Percentiles rank a stretch among this genome's conserved stretches.
These are phyloP conservation scores for Pseudogymnoascus sp. DNA, from an alignment of 2,329 filamentous ascomycete genomes.

Conservation along the genomic window DNA sequence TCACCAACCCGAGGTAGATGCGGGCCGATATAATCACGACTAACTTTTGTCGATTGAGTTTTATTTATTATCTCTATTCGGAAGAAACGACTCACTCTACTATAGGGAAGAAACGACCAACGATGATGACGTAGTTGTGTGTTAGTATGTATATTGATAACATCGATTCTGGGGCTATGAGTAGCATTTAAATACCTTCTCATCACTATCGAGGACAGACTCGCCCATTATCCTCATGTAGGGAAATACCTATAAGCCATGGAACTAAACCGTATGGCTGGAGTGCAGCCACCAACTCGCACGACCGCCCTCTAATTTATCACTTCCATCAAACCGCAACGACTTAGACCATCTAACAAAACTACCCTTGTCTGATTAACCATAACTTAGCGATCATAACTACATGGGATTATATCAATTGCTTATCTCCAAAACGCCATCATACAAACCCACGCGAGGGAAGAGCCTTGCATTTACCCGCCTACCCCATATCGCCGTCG, in stretches of 20 bases:
- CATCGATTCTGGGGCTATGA: not conserved
- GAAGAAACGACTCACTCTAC: not conserved
- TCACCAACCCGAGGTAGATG: not conserved
- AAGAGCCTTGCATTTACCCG: not conserved
- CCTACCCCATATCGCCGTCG: not conserved
- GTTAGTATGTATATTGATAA: not conserved
- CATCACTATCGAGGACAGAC: not conserved
- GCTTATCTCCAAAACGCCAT: not conserved
- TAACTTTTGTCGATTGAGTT: not conserved
- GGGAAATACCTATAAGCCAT: not conserved
- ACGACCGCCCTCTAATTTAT: not conserved
- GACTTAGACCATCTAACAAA: not conserved
- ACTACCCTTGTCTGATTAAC: not conserved
- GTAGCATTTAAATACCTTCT: not conserved
- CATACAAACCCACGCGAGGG: not conserved
- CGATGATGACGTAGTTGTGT: not conserved
- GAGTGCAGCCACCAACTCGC: not conserved
- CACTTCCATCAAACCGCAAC: not conserved
- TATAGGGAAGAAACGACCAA: not conserved
- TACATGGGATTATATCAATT: not conserved
- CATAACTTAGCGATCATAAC: not conserved
- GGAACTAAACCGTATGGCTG: not conserved
- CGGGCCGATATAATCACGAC: not conserved
- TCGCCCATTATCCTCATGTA: not conserved
- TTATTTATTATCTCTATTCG: not conserved